A percentile compares a stretch with the other conserved stretches of the same genome.
These are phyloP conservation scores for Dendrocalamus latiflorus DNA, from an alignment of 202 grass and related monocot genomes.

Conservation along the genomic window DNA sequence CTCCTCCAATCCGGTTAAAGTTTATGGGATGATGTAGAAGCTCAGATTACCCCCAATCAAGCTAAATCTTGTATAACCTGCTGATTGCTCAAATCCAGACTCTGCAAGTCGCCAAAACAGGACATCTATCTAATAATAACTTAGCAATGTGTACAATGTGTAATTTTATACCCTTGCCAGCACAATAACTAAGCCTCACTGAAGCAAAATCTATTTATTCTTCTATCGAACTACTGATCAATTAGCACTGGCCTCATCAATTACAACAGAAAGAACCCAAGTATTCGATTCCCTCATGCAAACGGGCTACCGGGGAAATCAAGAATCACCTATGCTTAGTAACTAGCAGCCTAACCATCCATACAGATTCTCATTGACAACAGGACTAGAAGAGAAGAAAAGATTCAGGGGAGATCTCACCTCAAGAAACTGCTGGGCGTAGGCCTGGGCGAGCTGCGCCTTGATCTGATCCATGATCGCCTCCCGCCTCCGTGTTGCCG, in stretches of 20 bases:
- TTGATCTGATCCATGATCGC: slow-evolving; percentile 77
- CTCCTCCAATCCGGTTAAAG: not conserved
- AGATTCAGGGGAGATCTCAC: slow-evolving; percentile 9
- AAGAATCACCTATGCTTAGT: not conserved
- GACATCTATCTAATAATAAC: not conserved
- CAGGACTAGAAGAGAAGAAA: not conserved
- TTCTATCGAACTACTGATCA: not conserved
- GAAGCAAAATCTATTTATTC: not conserved
- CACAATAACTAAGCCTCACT: not conserved
- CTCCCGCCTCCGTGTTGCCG: slow-evolving; percentile 42
- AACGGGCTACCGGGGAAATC: not conserved
- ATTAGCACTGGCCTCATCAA: not conserved
- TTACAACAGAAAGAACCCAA: not conserved
- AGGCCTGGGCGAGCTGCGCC: slow-evolving; percentile 69
- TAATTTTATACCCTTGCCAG: not conserved
- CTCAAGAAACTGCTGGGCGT: slow-evolving; percentile 78
- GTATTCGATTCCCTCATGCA: not conserved
- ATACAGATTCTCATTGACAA: not conserved
- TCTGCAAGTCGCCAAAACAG: not conserved
- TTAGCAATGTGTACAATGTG: not conserved
- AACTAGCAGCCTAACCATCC: not conserved
- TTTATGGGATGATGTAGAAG: not conserved
- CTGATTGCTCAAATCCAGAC: not conserved
- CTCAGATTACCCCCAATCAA: not conserved
- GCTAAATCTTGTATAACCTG: not conserved